These are phyloP conservation scores for Trametes cinnabarina DNA, from an alignment of 768 basidiomycete species.

Conservation along the genomic window DNA sequence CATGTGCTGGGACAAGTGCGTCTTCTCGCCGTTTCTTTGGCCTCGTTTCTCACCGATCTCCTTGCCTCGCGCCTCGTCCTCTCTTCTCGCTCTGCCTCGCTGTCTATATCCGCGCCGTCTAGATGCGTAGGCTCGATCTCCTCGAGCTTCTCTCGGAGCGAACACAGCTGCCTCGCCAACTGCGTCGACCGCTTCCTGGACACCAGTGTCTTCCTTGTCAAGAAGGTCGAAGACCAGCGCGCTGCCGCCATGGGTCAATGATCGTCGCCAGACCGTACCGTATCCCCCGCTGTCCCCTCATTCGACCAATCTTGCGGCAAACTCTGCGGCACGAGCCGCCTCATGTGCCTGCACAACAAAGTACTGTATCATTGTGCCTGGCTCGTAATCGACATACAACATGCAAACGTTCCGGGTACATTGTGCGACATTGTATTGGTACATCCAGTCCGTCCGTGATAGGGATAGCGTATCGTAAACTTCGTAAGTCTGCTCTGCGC, in stretches of 20 bases:
- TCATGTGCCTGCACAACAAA: slow-evolving; percentile 1
- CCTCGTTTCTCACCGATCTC: neutral
- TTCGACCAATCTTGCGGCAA: neutral
- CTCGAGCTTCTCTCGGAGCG: slow-evolving; percentile 72
- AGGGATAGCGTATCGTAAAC: neutral
- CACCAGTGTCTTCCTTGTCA: slow-evolving; percentile 78
- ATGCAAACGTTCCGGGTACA: neutral
- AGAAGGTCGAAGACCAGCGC: slow-evolving; percentile 47
- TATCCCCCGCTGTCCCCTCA: neutral
- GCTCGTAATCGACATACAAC: slow-evolving; percentile 6
- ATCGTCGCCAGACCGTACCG: slow-evolving; percentile 4
- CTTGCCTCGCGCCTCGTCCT: neutral
- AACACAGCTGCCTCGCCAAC: slow-evolving; percentile 81
- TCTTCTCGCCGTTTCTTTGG: slow-evolving; percentile 17
- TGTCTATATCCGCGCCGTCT: slow-evolving; percentile 10
- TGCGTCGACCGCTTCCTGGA: slow-evolving; percentile 94
- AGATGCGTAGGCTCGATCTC: slow-evolving; percentile 83
- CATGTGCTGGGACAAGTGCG: slow-evolving; percentile 92
- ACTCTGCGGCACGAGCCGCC: neutral
- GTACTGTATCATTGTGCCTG: slow-evolving; percentile 1
- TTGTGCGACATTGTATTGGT: neutral
- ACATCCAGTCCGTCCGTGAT: slow-evolving; percentile 7
- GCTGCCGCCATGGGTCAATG: slow-evolving; percentile 37
- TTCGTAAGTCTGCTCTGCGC: slow-evolving; percentile 2
- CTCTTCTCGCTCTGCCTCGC: slow-evolving; percentile 14